These are phyloP conservation scores for Neurospora africana DNA, from an alignment of 495 filamentous ascomycete species.

Conservation along the genomic window DNA sequence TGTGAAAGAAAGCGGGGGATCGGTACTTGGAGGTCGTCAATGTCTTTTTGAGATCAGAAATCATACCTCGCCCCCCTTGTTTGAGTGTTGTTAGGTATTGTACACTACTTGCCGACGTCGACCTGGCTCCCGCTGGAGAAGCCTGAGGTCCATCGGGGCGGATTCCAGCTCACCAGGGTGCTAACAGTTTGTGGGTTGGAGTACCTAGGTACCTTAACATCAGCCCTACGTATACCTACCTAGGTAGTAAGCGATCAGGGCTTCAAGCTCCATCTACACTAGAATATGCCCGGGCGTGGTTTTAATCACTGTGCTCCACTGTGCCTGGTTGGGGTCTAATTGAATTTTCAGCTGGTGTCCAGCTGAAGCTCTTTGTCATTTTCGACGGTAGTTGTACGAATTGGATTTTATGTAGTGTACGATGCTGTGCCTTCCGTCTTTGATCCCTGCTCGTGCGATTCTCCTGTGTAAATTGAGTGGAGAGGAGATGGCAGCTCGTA, in stretches of 20 bases:
- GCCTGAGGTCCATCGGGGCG: neutral
- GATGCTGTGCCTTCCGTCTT: neutral
- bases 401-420: too few relatives aligned
- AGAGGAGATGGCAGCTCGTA: neutral
- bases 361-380: neutral
- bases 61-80: too few relatives aligned
- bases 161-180: neutral
- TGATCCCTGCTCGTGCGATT: neutral
- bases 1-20: neutral
- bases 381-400: neutral
- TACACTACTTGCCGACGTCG: too few relatives aligned
- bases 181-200: neutral
- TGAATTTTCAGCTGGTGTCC: neutral
- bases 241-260: neutral
- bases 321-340: neutral
- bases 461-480: neutral
- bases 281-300: neutral
- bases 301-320: neutral
- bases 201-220: neutral
- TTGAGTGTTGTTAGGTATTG: too few relatives aligned
- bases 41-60: too few relatives aligned
- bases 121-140: neutral
- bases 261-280: neutral
- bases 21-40: neutral
- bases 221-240: neutral